Evolutionary conservation across 2,329 filamentous ascomycete species (phyloP), one percentile per base, ranked within the genome.

Genomic region (Leptographium radiaticola): DNA sequence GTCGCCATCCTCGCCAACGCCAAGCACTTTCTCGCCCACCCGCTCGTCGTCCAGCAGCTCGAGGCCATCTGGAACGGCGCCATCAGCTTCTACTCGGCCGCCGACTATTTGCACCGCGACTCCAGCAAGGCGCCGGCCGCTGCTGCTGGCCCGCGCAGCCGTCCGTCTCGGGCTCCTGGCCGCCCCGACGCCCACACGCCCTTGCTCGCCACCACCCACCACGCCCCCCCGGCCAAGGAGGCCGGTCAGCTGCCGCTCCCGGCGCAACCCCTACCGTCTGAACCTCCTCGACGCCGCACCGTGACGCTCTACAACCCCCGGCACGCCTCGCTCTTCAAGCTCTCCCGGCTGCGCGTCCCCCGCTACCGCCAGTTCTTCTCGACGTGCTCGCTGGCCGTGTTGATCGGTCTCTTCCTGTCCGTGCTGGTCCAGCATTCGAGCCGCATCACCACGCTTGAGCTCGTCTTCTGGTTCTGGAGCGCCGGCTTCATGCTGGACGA

Each of bases 391-490:
- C 84, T 95, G 53, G 87, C 87, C 25, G 80, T 95, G 47, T 75
- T 97, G 64, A 83, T 96, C 42, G 84, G 81, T 15, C 75, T 96
- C 12, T 96, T 95, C 66, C 72, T 96, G 18, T 85, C 89, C 11
- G 89, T 97, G 11, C 76, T 96, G 4, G 72, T 79, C 12, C 74
- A 87, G 63, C 80, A 87, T 56, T 91, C 88, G 3, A 77, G 84
- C 53, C 77, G 83, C 52, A 95, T 97, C 62, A 95, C 89, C 1
- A 79, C 80, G 0, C 72, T 96, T 11, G 91, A 97, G 66, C 73
- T 96, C 16, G 67, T 95, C 13, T 96, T 97, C 69, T 97, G 91
- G 91, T 88, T 96, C 67, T 97, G 91, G 90, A 95, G 89, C 64
- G 88, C 89, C 31, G 91, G 91, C 0, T 96, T 94, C 68, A 95